A percentile compares a stretch with the other conserved stretches of the same genome.
Conservation (phyloP, 257 asterid genomes). For the Knoxia roxburghii region DNA sequence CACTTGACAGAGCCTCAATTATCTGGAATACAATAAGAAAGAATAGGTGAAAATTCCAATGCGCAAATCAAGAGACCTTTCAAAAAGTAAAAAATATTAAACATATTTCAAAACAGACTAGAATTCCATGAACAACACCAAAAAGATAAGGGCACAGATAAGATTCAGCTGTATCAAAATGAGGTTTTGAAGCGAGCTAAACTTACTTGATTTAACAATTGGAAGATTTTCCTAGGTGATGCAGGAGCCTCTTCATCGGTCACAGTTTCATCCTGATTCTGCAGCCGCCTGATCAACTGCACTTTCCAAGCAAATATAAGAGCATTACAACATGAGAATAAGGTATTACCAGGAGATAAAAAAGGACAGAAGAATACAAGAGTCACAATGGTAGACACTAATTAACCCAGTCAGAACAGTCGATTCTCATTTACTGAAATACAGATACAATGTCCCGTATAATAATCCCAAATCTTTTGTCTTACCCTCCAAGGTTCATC, state of each 20-base stretch:
- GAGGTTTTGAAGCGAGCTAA: not conserved
- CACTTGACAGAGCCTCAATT: constrained; percentile 69
- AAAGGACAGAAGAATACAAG: not conserved
- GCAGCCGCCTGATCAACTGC: constrained; percentile 84
- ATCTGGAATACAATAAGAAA: constrained; percentile 43
- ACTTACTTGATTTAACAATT: constrained; percentile 72
- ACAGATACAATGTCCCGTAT: not conserved
- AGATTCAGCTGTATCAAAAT: not conserved
- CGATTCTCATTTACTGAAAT: not conserved
- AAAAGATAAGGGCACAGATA: not conserved
- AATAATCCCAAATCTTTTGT: not conserved
- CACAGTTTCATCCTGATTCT: constrained; percentile 56
- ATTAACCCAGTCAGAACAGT: not conserved
- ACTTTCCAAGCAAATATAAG: constrained; percentile 15
- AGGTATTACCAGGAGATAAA: not conserved
- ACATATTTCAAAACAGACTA: not conserved
- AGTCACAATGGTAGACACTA: not conserved
- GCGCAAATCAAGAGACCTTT: not conserved
- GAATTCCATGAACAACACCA: not conserved
- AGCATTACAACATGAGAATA: constrained; percentile 10
- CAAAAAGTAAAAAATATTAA: not conserved
- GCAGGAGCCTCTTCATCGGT: constrained; percentile 65
- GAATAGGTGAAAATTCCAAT: not conserved
- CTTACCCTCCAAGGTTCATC: not conserved
- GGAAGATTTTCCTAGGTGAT: constrained; percentile 77